Evolutionary conservation across 192 early-diverging fungal genomes (phyloP).

Genomic region (Pilobolus umbonatus): DNA sequence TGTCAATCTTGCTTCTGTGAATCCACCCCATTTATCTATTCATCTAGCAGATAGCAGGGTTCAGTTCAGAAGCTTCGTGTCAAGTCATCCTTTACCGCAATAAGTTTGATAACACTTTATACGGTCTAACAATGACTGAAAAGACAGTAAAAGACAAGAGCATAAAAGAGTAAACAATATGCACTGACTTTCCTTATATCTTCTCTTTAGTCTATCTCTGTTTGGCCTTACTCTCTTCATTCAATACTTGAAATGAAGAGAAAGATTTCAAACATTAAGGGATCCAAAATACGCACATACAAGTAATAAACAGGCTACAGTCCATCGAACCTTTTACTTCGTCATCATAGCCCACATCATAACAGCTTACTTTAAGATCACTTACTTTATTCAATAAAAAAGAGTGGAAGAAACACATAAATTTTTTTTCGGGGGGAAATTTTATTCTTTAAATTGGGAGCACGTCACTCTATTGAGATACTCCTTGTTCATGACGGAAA

Average conservation of each 20-base stretch:
- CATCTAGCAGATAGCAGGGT: background rate
- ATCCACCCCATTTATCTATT: conserved; percentile 15
- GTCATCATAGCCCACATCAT: no score
- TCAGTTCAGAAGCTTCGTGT: conserved; percentile 21
- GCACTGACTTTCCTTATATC: background rate
- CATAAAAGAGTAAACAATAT: background rate
- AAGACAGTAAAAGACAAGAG: background rate
- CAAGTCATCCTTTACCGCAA: conserved; percentile 31
- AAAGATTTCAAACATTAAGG: conserved; percentile 34
- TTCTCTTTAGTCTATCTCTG: conserved; percentile 24
- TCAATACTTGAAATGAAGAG: conserved; percentile 20
- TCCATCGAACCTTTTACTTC: background rate
- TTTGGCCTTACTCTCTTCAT: conserved; percentile 35
- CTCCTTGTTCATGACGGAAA: no score
- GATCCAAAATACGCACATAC: background rate
- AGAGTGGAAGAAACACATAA: no score
- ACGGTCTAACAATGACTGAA: conserved; percentile 19
- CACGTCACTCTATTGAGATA: no score
- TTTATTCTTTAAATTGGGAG: no score
- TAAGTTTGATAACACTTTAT: background rate
- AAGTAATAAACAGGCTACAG: background rate
- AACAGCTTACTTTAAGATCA: no score
- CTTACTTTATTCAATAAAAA: no score
- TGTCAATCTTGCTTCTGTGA: conserved; percentile 17
- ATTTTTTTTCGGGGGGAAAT: no score